These are phyloP conservation scores for Alternaria arbusti DNA, from an alignment of 2,329 filamentous ascomycete genomes.

Conservation along the genomic window DNA sequence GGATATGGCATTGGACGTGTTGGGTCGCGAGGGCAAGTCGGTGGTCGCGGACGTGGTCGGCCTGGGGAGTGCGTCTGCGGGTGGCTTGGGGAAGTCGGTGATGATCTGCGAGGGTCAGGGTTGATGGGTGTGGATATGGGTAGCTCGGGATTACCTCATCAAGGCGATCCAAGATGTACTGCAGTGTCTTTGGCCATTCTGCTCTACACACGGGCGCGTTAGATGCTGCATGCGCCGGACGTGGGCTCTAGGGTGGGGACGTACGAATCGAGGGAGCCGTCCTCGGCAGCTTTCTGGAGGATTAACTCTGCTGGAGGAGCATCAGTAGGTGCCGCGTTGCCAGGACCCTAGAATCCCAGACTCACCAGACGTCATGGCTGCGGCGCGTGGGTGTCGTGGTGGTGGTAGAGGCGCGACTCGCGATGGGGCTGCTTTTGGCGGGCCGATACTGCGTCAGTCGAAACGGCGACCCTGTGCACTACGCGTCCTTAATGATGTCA, in stretches of 20 bases:
- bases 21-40: constrained; percentile 23
- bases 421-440: constrained; percentile 3
- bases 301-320: constrained; percentile 53
- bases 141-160: constrained; percentile 60
- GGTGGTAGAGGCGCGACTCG: neutral
- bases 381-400: constrained; percentile 1
- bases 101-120: constrained; percentile 66
- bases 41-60: constrained; percentile 49
- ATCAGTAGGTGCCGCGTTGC: constrained; percentile 15
- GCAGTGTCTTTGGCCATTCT: constrained; percentile 72
- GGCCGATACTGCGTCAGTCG: constrained; percentile 1
- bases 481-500: neutral
- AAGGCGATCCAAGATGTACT: constrained; percentile 69
- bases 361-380: constrained; percentile 30
- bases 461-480: constrained; percentile 2
- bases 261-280: constrained; percentile 66
- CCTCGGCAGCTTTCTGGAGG: constrained; percentile 62
- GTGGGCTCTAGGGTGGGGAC: constrained; percentile 30
- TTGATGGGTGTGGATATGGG: neutral
- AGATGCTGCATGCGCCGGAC: constrained; percentile 21
- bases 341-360: neutral
- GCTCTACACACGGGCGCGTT: constrained; percentile 58
- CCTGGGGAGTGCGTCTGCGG: constrained; percentile 51
- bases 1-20: constrained; percentile 27
- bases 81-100: constrained; percentile 74